Evolutionary conservation across 441 rosid genomes (phyloP).

Genomic region (Populus trichocarpa): DNA sequence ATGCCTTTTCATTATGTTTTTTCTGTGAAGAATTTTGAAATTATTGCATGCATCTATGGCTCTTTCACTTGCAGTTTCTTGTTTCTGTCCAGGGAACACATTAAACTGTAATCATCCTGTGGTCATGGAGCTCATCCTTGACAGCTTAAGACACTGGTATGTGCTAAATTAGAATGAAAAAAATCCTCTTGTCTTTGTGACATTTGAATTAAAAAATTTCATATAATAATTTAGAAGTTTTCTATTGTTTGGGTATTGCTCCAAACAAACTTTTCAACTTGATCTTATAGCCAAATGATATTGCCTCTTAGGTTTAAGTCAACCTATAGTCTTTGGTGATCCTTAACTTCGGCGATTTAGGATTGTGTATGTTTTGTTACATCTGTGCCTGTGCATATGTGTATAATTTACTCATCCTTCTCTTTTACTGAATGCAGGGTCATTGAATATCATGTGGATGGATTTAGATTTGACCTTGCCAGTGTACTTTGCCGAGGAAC

Average conservation of each 20-base stretch:
- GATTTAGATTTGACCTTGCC: constrained; percentile 95
- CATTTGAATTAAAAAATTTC: not conserved
- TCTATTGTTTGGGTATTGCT: not conserved
- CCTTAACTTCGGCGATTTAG: no score
- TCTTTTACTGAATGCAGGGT: constrained; percentile 46
- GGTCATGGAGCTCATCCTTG: constrained; percentile 87
- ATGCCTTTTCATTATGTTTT: constrained; percentile 3
- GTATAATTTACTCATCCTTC: not conserved
- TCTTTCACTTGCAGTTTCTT: constrained; percentile 22
- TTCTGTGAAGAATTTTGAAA: not conserved
- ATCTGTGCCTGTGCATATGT: not conserved
- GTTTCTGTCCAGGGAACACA: constrained; percentile 67
- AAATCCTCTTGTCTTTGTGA: not conserved
- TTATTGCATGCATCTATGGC: constrained; percentile 3
- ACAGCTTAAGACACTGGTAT: constrained; percentile 95
- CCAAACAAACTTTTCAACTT: constrained; percentile 1
- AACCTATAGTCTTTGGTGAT: constrained; percentile 78
- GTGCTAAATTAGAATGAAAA: constrained; percentile 11
- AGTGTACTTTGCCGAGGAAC: constrained; percentile 93
- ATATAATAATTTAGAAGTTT: not conserved
- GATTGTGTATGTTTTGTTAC: not conserved
- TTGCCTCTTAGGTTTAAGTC: constrained; percentile 28
- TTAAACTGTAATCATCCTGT: constrained; percentile 93
- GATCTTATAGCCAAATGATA: not conserved
- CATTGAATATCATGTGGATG: constrained; percentile 86